Percentiles rank a stretch among this genome's conserved stretches.
phyloP scores from a whole-genome alignment of 352 stramenopile genomes.

The Phytophthora chlamydospora region DNA sequence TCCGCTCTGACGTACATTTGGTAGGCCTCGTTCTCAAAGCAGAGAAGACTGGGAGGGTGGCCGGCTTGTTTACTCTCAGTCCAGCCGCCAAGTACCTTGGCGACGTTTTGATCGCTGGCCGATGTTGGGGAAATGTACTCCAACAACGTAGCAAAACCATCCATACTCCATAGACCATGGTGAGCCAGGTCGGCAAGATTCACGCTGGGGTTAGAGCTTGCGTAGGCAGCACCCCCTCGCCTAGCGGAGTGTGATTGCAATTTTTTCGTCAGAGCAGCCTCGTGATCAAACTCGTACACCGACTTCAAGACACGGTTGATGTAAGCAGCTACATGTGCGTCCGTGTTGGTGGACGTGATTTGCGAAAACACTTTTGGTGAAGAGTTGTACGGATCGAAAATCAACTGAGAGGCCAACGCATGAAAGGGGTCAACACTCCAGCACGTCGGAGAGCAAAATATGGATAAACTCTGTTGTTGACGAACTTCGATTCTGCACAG shows the following conservation, averaged over 20 bases:
- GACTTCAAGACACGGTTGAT: not conserved
- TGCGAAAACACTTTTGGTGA: not conserved
- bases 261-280: not conserved
- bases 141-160: constrained; percentile 22
- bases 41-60: constrained; percentile 6
- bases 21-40: constrained; percentile 10
- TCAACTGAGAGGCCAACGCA: not conserved
- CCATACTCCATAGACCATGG: constrained; percentile 22
- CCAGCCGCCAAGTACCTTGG: constrained; percentile 26
- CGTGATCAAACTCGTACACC: not conserved
- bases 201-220: not conserved
- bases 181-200: constrained; percentile 17
- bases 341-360: not conserved
- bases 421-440: not conserved
- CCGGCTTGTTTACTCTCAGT: constrained; percentile 8
- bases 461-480: not conserved
- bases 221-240: not conserved
- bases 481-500: not conserved
- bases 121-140: constrained; percentile 32
- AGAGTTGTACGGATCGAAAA: not conserved
- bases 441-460: not conserved
- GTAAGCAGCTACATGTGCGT: not conserved
- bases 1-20: not conserved
- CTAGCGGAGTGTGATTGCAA: not conserved
- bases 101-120: constrained; percentile 19